These are phyloP conservation scores for Ceriops decandra DNA, from an alignment of 345 rosid species.

Conservation along the genomic window DNA sequence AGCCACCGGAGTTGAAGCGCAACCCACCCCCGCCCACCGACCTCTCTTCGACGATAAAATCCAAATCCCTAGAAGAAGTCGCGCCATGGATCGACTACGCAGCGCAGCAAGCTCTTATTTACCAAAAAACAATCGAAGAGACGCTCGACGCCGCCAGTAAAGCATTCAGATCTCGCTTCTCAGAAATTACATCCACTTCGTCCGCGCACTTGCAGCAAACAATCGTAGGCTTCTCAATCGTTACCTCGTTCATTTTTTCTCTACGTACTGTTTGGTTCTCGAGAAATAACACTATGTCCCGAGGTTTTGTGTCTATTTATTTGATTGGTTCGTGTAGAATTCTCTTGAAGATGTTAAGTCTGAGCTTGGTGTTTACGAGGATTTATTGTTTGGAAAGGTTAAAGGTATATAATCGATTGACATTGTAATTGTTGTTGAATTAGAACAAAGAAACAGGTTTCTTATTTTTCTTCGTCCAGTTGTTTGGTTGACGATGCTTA, in stretches of 20 bases:
- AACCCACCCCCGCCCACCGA: constrained; percentile 11
- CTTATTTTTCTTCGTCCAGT: too few relatives aligned
- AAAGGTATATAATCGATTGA: constrained; percentile 47
- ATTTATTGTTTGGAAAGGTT: constrained; percentile 47
- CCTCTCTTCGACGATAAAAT: constrained; percentile 24
- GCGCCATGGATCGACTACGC: constrained; percentile 73
- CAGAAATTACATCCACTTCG: constrained; percentile 56
- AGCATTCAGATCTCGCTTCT: constrained; percentile 50
- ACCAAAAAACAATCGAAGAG: constrained; percentile 47
- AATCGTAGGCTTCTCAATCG: constrained; percentile 37
- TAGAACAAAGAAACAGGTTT: too few relatives aligned
- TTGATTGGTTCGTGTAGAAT: constrained; percentile 37
- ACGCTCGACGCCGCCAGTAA: constrained; percentile 45
- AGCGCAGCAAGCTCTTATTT: constrained; percentile 52
- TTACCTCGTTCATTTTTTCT: too few relatives aligned
- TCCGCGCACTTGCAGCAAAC: constrained; percentile 56
- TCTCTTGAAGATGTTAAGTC: constrained; percentile 50
- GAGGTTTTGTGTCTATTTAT: neutral
- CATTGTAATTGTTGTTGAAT: neutral
- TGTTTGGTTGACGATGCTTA: neutral
- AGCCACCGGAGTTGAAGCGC: constrained; percentile 38
- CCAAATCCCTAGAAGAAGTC: constrained; percentile 43
- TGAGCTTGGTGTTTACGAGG: constrained; percentile 55
- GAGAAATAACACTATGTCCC: too few relatives aligned
- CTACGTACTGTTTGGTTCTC: too few relatives aligned